A percentile compares a stretch with the other conserved stretches of the same genome.
phyloP scores from a whole-genome alignment of 306 rosid genomes.

The Fagus sylvatica region DNA sequence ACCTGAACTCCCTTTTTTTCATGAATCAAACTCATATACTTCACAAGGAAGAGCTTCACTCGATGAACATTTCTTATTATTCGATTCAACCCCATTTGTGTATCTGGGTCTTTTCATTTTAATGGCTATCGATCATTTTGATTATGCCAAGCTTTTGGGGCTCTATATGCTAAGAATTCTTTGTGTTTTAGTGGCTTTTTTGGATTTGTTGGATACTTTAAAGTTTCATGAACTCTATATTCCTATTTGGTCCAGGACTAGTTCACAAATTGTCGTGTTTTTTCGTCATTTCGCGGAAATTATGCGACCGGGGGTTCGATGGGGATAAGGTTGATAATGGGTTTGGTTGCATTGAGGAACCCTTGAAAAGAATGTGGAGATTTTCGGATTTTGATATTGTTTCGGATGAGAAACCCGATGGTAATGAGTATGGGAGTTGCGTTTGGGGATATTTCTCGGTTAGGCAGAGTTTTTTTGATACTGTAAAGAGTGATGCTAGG shows the following conservation, averaged over 20 bases:
- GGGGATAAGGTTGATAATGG: conserved; percentile 33
- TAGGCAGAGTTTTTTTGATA: conserved; percentile 45
- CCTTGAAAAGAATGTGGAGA: conserved; percentile 46
- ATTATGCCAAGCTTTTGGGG: too few relatives aligned
- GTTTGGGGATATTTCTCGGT: conserved; percentile 37
- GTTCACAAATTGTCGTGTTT: conserved; percentile 37
- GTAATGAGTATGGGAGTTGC: conserved; percentile 21
- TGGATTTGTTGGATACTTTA: neutral
- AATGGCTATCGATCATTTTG: conserved; percentile 28
- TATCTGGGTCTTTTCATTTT: conserved; percentile 9
- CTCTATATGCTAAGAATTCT: conserved; percentile 21
- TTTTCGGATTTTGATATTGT: conserved; percentile 40
- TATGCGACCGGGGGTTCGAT: conserved; percentile 37
- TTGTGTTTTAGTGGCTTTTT: conserved; percentile 11
- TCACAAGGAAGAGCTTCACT: neutral
- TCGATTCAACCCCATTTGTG: conserved; percentile 3
- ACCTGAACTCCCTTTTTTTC: neutral
- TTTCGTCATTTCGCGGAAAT: conserved; percentile 39
- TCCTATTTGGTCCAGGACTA: conserved; percentile 46
- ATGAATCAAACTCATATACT: neutral
- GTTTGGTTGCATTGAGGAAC: conserved; percentile 54
- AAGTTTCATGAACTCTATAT: conserved; percentile 48
- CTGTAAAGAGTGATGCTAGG: conserved; percentile 45
- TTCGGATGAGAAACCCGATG: conserved; percentile 32
- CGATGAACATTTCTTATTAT: conserved; percentile 15